A percentile compares a stretch with the other conserved stretches of the same genome.
Conservation (phyloP, 345 rosid genomes). For the Moricandia moricandioides region DNA sequence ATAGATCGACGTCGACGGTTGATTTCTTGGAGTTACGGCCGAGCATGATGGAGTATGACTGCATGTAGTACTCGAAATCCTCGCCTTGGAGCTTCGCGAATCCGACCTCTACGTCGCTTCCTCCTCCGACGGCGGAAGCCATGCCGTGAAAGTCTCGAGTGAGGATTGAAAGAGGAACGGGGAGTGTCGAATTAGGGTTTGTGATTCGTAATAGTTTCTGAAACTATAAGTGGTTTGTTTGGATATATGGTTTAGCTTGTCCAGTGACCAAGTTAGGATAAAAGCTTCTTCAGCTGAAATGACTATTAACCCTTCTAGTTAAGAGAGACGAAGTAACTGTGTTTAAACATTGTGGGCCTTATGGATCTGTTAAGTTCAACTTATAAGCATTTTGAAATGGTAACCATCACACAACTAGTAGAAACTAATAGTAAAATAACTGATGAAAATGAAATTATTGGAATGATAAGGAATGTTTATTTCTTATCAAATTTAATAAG, state of each 20-base stretch:
- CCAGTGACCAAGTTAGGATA: background rate
- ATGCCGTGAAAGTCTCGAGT: conserved; percentile 28
- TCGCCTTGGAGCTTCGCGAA: conserved; percentile 96
- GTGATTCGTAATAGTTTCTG: background rate
- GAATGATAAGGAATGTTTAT: too few species aligned
- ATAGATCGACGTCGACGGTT: conserved; percentile 82
- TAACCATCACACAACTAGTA: too few species aligned
- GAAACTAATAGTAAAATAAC: too few species aligned
- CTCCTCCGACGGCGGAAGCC: conserved; percentile 57
- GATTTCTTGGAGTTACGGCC: conserved; percentile 96
- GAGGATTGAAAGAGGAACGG: background rate
- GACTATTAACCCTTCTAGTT: conserved; percentile 21
- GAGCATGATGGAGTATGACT: conserved; percentile 80
- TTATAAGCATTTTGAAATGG: background rate
- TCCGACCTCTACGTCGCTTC: conserved; percentile 81
- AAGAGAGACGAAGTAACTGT: background rate
- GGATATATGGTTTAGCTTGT: conserved; percentile 9
- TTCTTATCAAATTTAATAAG: too few species aligned
- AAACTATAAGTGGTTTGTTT: conserved; percentile 5
- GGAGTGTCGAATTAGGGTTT: conserved; percentile 19
- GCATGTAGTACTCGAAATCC: conserved; percentile 96
- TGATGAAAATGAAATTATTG: too few species aligned
- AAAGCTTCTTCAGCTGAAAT: background rate
- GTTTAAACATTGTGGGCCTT: background rate
- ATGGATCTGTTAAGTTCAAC: background rate